Evolutionary conservation across 2,329 filamentous ascomycete species (phyloP).

Genomic region (Pestalotiopsis sp.): DNA sequence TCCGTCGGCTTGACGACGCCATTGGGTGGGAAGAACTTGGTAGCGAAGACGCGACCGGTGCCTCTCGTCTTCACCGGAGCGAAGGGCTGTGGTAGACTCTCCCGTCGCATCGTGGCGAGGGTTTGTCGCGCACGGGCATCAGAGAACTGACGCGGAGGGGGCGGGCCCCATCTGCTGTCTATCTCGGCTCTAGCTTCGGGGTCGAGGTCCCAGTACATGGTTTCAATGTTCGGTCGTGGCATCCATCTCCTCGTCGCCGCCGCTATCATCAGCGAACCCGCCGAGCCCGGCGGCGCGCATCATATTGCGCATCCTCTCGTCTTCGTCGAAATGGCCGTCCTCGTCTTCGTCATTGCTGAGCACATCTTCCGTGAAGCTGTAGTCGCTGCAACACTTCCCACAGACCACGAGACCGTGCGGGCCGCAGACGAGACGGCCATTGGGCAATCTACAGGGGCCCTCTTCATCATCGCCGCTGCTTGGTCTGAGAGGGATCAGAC

Average conservation of each 20-base stretch:
- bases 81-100: neutral
- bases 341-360: constrained; percentile 20
- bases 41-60: constrained; percentile 33
- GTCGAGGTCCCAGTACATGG: neutral
- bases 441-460: constrained; percentile 33
- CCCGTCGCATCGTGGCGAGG: neutral
- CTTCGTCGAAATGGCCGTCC: constrained; percentile 13
- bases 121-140: neutral
- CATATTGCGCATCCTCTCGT: constrained; percentile 1
- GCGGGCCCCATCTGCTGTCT: neutral
- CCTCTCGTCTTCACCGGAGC: constrained; percentile 22
- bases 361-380: constrained; percentile 34
- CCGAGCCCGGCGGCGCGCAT: neutral
- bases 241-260: neutral
- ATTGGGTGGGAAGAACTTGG: constrained; percentile 30
- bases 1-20: constrained; percentile 21
- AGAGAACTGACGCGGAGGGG: neutral
- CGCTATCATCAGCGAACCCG: too few relatives aligned
- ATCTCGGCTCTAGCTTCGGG: neutral
- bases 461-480: constrained; percentile 34
- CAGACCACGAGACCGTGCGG: constrained; percentile 34
- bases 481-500: constrained; percentile 22
- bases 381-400: constrained; percentile 34
- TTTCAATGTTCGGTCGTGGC: neutral
- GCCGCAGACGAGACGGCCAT: constrained; percentile 38